Conservation (phyloP, 176 grass and related monocot genomes). For the Avena insularis region DNA sequence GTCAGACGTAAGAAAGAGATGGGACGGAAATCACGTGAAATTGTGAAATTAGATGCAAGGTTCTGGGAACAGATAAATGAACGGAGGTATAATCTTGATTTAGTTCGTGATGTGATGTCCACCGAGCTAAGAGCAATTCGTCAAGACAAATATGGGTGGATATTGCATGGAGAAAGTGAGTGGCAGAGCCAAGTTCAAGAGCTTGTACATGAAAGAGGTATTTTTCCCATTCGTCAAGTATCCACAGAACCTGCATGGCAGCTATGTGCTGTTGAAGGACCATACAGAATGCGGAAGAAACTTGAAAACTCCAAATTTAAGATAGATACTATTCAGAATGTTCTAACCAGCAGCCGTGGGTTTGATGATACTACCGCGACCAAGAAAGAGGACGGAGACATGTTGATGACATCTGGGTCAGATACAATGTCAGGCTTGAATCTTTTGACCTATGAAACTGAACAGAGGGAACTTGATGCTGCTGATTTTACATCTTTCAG, state of each 20-base stretch:
- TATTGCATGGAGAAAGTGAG: slow-evolving; percentile 96
- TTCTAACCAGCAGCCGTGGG: slow-evolving; percentile 63
- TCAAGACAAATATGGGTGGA: slow-evolving; percentile 99
- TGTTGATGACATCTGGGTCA: slow-evolving; percentile 65
- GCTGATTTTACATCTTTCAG: slow-evolving; percentile 67
- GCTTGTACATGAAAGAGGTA: slow-evolving; percentile 93
- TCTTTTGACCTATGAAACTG: slow-evolving; percentile 65
- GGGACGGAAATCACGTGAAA: slow-evolving; percentile 81
- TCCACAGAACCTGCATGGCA: slow-evolving; percentile 81
- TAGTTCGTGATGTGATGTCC: slow-evolving; percentile 90
- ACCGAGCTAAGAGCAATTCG: slow-evolving; percentile 90
- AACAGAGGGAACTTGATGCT: slow-evolving; percentile 65
- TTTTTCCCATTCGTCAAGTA: slow-evolving; percentile 77
- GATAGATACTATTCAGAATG: slow-evolving; percentile 92
- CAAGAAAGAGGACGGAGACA: slow-evolving; percentile 63
- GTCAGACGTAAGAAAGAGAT: slow-evolving; percentile 93
- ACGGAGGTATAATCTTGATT: slow-evolving; percentile 80
- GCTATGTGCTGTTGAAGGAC: slow-evolving; percentile 92
- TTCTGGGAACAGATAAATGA: slow-evolving; percentile 93
- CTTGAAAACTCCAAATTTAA: slow-evolving; percentile 89
- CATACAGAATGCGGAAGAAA: slow-evolving; percentile 98
- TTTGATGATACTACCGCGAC: slow-evolving; percentile 54
- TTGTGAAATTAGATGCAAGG: slow-evolving; percentile 70
- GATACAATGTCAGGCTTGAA: slow-evolving; percentile 87
- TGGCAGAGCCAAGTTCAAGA: slow-evolving; percentile 96